Evolutionary conservation across 306 rosid genomes (phyloP).

Genomic region (Calophaca sinica): DNA sequence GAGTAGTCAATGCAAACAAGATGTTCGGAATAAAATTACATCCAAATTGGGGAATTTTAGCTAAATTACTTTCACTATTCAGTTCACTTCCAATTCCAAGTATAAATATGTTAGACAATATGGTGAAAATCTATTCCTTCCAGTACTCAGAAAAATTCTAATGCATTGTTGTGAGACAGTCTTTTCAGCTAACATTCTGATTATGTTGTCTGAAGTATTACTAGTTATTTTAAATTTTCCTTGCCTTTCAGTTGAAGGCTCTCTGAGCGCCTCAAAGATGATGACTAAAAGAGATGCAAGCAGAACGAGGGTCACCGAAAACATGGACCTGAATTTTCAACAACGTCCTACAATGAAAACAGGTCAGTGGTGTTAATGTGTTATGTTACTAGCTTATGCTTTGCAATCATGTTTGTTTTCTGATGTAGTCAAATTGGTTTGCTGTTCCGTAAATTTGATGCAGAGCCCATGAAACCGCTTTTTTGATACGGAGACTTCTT

Average conservation of each 20-base stretch:
- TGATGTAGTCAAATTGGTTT: slow-evolving; percentile 37
- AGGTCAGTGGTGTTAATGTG: slow-evolving; percentile 51
- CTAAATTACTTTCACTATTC: slow-evolving; percentile 15
- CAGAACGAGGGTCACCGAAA: slow-evolving; percentile 47
- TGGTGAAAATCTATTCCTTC: slow-evolving; percentile 15
- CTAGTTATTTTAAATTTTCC: slow-evolving; percentile 4
- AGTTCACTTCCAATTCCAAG: neutral
- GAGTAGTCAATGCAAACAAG: slow-evolving; percentile 23
- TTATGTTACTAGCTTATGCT: slow-evolving; percentile 16
- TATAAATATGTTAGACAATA: neutral
- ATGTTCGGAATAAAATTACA: slow-evolving; percentile 8
- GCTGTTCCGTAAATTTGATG: slow-evolving; percentile 36
- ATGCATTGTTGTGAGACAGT: neutral
- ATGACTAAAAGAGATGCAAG: slow-evolving; percentile 54
- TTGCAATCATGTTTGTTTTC: slow-evolving; percentile 15
- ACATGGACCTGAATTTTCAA: slow-evolving; percentile 40
- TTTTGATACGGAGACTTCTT: slow-evolving; percentile 44
- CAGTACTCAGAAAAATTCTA: slow-evolving; percentile 14
- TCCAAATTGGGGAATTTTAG: neutral
- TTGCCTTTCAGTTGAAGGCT: slow-evolving; percentile 79
- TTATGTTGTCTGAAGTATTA: slow-evolving; percentile 8
- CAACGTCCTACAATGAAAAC: slow-evolving; percentile 47
- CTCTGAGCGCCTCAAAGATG: slow-evolving; percentile 72
- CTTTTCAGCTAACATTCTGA: slow-evolving; percentile 25
- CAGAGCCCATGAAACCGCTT: slow-evolving; percentile 55